These are phyloP conservation scores for Jacaranda mimosifolia DNA, from an alignment of 257 asterid genomes.

Conservation along the genomic window DNA sequence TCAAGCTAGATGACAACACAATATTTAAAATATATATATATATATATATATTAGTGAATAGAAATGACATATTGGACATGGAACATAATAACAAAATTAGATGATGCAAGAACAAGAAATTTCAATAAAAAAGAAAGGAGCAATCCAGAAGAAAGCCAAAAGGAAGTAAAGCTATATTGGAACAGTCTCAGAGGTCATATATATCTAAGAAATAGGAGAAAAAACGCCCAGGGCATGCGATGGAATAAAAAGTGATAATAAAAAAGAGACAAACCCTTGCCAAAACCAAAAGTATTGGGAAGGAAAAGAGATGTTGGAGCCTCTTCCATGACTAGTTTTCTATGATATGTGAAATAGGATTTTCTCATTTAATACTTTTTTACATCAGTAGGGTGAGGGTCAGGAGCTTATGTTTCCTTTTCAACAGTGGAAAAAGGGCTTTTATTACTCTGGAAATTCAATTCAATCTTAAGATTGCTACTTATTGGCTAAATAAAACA, in stretches of 20 bases:
- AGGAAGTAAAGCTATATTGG: background rate
- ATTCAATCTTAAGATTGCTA: too few species aligned
- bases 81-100: background rate
- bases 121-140: background rate
- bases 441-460: too few species aligned
- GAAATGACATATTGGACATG: background rate
- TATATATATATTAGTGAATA: constrained; percentile 19
- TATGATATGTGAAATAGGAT: too few species aligned
- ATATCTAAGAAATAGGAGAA: background rate
- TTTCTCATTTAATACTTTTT: too few species aligned
- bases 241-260: background rate
- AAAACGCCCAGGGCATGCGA: background rate
- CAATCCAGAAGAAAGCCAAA: background rate
- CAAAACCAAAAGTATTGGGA: background rate
- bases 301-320: too few species aligned
- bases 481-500: too few species aligned
- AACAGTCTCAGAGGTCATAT: background rate
- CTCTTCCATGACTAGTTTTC: too few species aligned
- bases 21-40: too few species aligned
- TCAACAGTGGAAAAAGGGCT: too few species aligned
- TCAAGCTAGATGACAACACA: constrained; percentile 71
- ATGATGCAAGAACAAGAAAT: background rate
- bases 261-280: background rate
- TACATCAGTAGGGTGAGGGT: too few species aligned
- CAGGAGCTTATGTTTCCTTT: too few species aligned